Evolutionary conservation across 495 filamentous ascomycete species (phyloP).

Genomic region (Lentithecium fluviatile): DNA sequence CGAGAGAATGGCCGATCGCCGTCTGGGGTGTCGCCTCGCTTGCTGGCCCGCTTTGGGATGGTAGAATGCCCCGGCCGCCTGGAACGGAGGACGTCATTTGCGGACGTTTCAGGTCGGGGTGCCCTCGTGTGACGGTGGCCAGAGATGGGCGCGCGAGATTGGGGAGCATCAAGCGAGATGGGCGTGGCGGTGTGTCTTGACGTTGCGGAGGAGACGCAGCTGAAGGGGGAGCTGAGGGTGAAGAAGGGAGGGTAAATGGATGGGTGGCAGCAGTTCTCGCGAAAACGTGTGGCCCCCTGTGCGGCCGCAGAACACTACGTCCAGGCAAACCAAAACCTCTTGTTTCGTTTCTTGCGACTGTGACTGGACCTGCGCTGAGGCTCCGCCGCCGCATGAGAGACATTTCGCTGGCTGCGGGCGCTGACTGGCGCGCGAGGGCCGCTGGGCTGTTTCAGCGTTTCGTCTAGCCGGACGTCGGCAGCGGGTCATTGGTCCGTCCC

Average conservation of each 20-base stretch:
- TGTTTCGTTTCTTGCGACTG: too few relatives aligned
- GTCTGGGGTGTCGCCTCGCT: too few relatives aligned
- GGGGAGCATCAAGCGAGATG: too few relatives aligned
- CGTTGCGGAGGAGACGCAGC: neutral
- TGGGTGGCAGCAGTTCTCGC: neutral
- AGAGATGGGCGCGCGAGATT: neutral
- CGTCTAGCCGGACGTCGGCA: conserved; percentile 7
- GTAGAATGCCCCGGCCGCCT: neutral
- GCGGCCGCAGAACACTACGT: too few relatives aligned
- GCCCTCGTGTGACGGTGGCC: neutral
- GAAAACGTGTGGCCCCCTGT: too few relatives aligned
- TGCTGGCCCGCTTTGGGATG: too few relatives aligned
- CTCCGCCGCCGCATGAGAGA: too few relatives aligned
- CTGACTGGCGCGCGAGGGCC: too few relatives aligned
- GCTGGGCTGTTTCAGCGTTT: conserved; percentile 18
- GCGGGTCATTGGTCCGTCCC: conserved; percentile 12
- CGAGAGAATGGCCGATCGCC: too few relatives aligned
- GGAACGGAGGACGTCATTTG: neutral
- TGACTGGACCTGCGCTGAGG: too few relatives aligned
- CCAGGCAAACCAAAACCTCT: too few relatives aligned
- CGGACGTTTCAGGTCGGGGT: neutral
- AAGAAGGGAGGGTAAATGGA: neutral
- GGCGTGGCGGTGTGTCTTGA: neutral
- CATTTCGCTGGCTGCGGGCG: too few relatives aligned
- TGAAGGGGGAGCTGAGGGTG: neutral